Evolutionary conservation across 2,329 filamentous ascomycete species (phyloP).

Genomic region (Epichloe uncinata): DNA sequence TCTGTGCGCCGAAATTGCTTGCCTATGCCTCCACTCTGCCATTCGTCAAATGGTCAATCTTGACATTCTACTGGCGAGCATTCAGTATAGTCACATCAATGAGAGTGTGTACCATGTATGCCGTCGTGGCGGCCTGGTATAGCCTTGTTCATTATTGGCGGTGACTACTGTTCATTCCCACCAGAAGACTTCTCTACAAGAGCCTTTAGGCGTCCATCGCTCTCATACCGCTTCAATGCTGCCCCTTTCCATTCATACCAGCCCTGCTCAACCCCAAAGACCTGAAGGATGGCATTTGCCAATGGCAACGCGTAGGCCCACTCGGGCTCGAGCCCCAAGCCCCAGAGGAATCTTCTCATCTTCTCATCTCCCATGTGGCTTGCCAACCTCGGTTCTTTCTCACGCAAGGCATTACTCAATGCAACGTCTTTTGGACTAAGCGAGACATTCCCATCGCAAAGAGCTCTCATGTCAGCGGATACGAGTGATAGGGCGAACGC

Average conservation of each 20-base stretch:
- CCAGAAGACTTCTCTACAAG: no score
- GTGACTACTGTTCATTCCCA: no score
- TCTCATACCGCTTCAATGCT: neutral
- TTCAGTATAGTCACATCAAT: neutral
- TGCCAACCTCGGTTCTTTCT: constrained; percentile 1
- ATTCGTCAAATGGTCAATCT: no score
- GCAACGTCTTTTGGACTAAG: constrained; percentile 8
- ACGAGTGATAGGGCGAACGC: constrained; percentile 9
- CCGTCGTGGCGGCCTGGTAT: no score
- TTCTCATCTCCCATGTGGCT: constrained; percentile 8
- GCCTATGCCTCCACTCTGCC: no score
- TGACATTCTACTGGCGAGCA: neutral
- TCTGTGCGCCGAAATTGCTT: no score
- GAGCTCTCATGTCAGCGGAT: constrained; percentile 7
- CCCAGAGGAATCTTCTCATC: constrained; percentile 12
- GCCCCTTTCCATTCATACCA: constrained; percentile 6
- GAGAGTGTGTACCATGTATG: neutral
- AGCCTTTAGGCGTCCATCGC: no score
- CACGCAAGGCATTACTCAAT: constrained; percentile 6
- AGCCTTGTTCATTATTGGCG: no score
- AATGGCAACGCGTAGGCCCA: constrained; percentile 10
- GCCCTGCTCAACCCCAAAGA: constrained; percentile 6
- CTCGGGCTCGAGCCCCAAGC: constrained; percentile 8
- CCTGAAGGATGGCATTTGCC: constrained; percentile 10
- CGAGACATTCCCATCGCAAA: constrained; percentile 6